phyloP scores from a whole-genome alignment of 1,284 basidiomycete genomes.

The Cutaneotrichosporon mucoides region DNA sequence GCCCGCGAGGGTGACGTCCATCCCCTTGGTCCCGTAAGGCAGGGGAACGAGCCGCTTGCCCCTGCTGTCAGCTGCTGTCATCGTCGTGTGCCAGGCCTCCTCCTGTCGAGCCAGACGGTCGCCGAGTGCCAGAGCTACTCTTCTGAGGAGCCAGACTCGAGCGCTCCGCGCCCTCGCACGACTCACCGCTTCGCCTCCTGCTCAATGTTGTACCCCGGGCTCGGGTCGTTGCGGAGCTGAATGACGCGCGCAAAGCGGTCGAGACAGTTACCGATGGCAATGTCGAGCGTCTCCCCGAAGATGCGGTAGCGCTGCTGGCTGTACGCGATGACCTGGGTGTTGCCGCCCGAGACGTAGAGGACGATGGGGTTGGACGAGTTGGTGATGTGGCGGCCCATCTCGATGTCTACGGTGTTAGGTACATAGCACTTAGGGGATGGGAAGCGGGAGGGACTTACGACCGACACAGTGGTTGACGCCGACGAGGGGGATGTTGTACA shows the following conservation, averaged over 20 bases:
- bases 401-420: constrained; percentile 66
- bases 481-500: constrained; percentile 87
- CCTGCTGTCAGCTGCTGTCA: constrained; percentile 24
- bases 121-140: too few species aligned
- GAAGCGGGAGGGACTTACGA: constrained; percentile 58
- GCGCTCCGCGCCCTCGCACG: too few species aligned
- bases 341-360: constrained; percentile 97
- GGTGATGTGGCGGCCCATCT: constrained; percentile 96
- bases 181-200: constrained; percentile 82
- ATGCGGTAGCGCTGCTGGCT: constrained; percentile 95
- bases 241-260: constrained; percentile 98
- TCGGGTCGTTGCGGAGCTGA: constrained; percentile 90
- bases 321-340: constrained; percentile 99
- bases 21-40: constrained; percentile 98
- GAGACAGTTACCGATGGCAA: constrained; percentile 97
- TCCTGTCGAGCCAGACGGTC: too few species aligned
- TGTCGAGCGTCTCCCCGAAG: constrained; percentile 98
- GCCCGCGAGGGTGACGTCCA: constrained; percentile 95
- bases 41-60: constrained; percentile 66
- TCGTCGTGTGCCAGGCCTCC: too few species aligned
- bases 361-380: constrained; percentile 93
- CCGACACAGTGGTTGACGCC: constrained; percentile 99
- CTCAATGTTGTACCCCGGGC: constrained; percentile 98
- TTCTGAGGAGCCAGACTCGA: too few species aligned
- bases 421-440: too few species aligned